Conservation (phyloP, 2,329 filamentous ascomycete species). For the Colletotrichum sidae region DNA sequence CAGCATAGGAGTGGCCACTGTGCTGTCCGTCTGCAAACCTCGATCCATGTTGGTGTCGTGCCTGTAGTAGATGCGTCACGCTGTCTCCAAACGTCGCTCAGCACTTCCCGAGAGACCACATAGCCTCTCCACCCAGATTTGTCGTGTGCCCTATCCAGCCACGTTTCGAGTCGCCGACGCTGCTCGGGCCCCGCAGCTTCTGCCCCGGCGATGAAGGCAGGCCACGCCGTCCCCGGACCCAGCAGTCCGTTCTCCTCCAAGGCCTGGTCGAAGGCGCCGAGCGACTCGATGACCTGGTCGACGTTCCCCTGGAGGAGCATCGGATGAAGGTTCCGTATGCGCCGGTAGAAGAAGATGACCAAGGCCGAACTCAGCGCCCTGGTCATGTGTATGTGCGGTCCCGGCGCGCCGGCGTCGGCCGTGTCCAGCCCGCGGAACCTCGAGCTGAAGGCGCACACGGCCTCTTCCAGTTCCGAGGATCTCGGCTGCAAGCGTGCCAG, state of each 20-base stretch:
- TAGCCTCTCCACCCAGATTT: constrained; percentile 16
- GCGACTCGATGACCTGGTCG: constrained; percentile 5
- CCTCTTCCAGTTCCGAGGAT: constrained; percentile 2
- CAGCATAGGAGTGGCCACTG: constrained; percentile 16
- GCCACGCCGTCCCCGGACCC: constrained; percentile 6
- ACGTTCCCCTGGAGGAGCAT: constrained; percentile 15
- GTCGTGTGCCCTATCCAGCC: not conserved
- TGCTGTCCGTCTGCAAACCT: constrained; percentile 1
- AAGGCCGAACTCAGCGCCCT: constrained; percentile 2
- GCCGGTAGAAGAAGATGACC: constrained; percentile 18
- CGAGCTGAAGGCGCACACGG: not conserved
- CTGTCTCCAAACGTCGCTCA: constrained; percentile 1
- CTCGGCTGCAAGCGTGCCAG: not conserved
- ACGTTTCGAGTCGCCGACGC: not conserved
- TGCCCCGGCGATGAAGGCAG: constrained; percentile 11
- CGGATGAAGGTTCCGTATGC: not conserved
- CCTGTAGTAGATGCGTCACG: not conserved
- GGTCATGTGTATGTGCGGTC: constrained; percentile 12
- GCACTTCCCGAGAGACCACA: not conserved
- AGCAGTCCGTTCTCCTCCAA: not conserved
- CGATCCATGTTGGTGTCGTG: not conserved
- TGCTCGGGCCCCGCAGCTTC: not conserved
- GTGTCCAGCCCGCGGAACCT: not conserved
- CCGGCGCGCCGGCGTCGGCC: no score
- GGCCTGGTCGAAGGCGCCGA: not conserved